These are phyloP conservation scores for Suillus luteus DNA, from an alignment of 768 basidiomycete species.

Conservation along the genomic window DNA sequence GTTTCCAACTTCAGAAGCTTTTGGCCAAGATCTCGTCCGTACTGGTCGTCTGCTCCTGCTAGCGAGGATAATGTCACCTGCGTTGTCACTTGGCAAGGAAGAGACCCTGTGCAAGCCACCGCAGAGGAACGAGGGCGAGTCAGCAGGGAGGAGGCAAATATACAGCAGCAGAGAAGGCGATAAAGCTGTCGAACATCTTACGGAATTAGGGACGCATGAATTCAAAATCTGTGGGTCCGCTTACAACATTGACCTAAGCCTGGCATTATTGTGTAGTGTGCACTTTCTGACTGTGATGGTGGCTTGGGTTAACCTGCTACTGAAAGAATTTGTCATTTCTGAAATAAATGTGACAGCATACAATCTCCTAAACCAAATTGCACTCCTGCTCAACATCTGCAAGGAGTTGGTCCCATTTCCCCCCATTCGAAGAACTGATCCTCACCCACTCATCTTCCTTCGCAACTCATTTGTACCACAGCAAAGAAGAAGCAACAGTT, in stretches of 20 bases:
- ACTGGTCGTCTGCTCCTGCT: not conserved
- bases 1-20: not conserved
- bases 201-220: not conserved
- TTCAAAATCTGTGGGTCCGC: not conserved
- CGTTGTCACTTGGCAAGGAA: not conserved
- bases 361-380: no score
- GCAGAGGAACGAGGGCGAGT: not conserved
- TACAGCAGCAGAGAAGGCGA: not conserved
- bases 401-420: no score
- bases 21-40: not conserved
- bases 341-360: no score
- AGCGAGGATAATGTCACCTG: not conserved
- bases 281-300: no score
- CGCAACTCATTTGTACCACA: constrained; percentile 25
- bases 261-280: not conserved
- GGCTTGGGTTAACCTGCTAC: no score
- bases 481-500: not conserved
- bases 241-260: not conserved
- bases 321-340: no score
- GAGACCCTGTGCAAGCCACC: not conserved
- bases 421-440: no score
- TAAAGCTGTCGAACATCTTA: not conserved
- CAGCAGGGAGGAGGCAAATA: not conserved
- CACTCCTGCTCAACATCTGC: no score
- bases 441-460: constrained; percentile 20